These are phyloP conservation scores for Kwoniella dendrophila DNA, from an alignment of 768 basidiomycete genomes.

Conservation along the genomic window DNA sequence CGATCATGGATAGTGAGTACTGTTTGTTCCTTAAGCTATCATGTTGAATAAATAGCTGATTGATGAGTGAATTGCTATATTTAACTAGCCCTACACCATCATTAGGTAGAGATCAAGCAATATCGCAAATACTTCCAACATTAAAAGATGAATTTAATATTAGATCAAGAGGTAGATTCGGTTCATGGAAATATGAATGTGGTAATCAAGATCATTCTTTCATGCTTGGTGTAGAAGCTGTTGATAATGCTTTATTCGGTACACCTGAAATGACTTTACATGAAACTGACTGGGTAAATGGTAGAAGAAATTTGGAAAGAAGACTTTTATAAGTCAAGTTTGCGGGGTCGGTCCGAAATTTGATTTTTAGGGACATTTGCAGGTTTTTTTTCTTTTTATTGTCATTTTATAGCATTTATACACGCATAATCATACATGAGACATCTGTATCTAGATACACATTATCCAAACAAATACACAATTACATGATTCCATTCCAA, in stretches of 20 bases:
- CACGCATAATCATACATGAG: no score
- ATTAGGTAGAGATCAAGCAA: slow-evolving; percentile 54
- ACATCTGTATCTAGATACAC: no score
- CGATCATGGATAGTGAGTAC: slow-evolving; percentile 49
- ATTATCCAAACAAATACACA: no score
- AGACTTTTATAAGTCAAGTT: slow-evolving; percentile 20
- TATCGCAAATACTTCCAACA: slow-evolving; percentile 53
- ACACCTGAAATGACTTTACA: slow-evolving; percentile 49
- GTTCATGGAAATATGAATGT: slow-evolving; percentile 46
- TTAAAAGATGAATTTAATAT: slow-evolving; percentile 54
- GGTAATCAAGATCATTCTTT: slow-evolving; percentile 53
- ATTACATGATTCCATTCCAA: no score
- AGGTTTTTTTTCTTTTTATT: no score
- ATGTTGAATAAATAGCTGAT: slow-evolving; percentile 1
- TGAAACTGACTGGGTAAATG: slow-evolving; percentile 54
- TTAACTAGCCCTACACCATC: slow-evolving; percentile 54
- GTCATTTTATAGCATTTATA: no score
- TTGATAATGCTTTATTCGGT: slow-evolving; percentile 52
- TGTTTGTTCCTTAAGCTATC: not conserved
- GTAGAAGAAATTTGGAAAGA: slow-evolving; percentile 49
- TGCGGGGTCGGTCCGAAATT: no score
- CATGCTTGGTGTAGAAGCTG: slow-evolving; percentile 57
- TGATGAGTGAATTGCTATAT: slow-evolving; percentile 1
- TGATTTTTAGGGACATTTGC: no score
- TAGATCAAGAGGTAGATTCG: slow-evolving; percentile 54